Conservation (phyloP, 495 filamentous ascomycete species). For the Xylaria sp. region DNA sequence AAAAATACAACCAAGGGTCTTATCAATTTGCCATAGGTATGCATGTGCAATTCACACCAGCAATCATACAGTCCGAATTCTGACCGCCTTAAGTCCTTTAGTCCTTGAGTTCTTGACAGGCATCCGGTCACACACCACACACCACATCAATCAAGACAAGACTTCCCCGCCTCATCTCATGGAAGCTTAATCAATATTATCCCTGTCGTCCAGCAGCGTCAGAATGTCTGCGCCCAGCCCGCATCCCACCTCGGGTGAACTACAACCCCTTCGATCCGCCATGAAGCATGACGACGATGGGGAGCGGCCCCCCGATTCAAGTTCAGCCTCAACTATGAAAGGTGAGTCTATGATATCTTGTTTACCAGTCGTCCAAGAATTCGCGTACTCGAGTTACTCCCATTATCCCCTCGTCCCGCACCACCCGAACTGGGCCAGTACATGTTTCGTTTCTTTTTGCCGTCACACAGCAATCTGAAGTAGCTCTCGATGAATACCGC, state of each 20-base stretch:
- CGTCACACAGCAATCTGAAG: not conserved
- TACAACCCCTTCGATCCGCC: conserved; percentile 50
- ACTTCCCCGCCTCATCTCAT: not conserved
- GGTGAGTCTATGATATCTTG: conserved; percentile 42
- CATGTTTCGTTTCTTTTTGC: not conserved
- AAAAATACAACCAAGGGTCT: conserved; percentile 13
- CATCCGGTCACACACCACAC: conserved; percentile 7
- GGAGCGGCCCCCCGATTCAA: conserved; percentile 44
- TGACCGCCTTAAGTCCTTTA: conserved; percentile 2
- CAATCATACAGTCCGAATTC: not conserved
- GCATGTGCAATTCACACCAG: conserved; percentile 1
- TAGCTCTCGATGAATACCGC: not conserved
- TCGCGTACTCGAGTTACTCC: not conserved
- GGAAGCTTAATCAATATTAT: conserved; percentile 3
- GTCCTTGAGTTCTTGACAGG: not conserved
- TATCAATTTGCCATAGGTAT: conserved; percentile 8
- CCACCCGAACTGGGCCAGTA: not conserved
- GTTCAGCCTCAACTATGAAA: conserved; percentile 45
- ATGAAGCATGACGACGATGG: conserved; percentile 52
- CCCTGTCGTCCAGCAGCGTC: conserved; percentile 8
- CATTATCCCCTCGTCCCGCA: not conserved
- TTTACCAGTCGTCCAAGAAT: conserved; percentile 3
- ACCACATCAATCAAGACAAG: not conserved
- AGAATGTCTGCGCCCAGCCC: conserved; percentile 37
- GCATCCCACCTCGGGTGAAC: conserved; percentile 29